phyloP scores from a whole-genome alignment of 306 rosid species.

The Citrullus amarus region DNA sequence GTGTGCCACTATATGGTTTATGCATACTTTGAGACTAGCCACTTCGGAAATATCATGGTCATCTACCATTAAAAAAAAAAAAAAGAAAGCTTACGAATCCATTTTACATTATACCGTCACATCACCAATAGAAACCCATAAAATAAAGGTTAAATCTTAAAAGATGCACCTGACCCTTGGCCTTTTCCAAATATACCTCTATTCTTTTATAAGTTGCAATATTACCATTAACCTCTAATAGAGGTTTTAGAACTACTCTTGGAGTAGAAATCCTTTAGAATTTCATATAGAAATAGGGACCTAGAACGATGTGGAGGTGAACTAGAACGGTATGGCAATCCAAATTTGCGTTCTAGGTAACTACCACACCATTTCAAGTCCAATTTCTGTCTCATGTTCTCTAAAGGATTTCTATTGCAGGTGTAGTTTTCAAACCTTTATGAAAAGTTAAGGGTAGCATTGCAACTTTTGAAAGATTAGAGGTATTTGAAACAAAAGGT shows the following conservation, averaged over 20 bases:
- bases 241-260: not conserved
- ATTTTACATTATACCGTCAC: not conserved
- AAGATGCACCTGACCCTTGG: not conserved
- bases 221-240: not conserved
- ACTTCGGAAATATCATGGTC: not conserved
- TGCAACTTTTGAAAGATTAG: not conserved
- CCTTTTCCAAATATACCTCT: not conserved
- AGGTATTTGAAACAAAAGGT: not conserved
- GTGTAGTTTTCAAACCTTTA: not conserved
- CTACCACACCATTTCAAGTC: not conserved
- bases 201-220: not conserved
- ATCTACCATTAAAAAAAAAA: not conserved
- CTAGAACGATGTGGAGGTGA: not conserved
- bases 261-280: not conserved
- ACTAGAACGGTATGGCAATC: not conserved
- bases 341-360: not conserved
- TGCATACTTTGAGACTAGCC: not conserved
- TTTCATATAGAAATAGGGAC: not conserved
- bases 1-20: not conserved
- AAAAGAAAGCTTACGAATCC: not conserved
- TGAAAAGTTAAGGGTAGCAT: not conserved
- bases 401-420: not conserved
- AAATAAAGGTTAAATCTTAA: not conserved
- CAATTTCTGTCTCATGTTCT: not conserved
- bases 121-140: not conserved